These are phyloP conservation scores for Chlorella sp. DNA, from an alignment of 139 green algal genomes.

Conservation along the genomic window DNA sequence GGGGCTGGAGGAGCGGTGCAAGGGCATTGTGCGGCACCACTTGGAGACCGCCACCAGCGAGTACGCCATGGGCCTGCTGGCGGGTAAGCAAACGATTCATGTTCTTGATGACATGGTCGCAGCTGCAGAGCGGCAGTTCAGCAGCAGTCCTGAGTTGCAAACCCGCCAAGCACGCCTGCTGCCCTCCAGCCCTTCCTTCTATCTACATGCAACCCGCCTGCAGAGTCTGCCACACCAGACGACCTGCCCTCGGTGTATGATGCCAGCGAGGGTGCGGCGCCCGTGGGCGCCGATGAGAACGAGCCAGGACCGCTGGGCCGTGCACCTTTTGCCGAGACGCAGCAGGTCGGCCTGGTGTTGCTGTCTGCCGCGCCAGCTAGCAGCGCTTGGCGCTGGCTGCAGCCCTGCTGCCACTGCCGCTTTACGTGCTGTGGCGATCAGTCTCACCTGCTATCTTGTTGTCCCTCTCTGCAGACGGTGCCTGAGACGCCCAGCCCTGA, in stretches of 20 bases:
- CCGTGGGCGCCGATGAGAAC: conserved; percentile 5
- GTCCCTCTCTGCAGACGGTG: conserved; percentile 60
- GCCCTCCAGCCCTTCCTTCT: not conserved
- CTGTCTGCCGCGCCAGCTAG: not conserved
- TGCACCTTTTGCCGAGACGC: conserved; percentile 16
- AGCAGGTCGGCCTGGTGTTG: conserved; percentile 6
- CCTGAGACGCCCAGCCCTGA: conserved; percentile 86
- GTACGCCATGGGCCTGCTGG: conserved; percentile 43
- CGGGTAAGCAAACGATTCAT: conserved; percentile 8
- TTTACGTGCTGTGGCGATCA: too few species aligned
- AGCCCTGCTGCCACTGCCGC: too few species aligned
- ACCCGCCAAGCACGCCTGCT: not conserved
- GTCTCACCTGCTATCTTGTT: too few species aligned
- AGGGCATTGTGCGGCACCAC: conserved; percentile 77
- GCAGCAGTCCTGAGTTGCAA: too few species aligned
- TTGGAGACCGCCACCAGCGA: conserved; percentile 78
- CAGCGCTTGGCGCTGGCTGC: too few species aligned
- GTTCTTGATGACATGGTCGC: too few species aligned
- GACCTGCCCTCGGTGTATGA: conserved; percentile 25
- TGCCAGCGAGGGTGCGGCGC: not conserved
- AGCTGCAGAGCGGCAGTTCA: too few species aligned
- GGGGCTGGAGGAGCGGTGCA: conserved; percentile 72
- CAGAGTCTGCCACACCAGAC: not conserved
- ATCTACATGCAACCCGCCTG: not conserved
- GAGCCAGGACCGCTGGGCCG: not conserved